These are phyloP conservation scores for Malbranchea cinnamomea DNA, from an alignment of 2,329 filamentous ascomycete species.

Conservation along the genomic window DNA sequence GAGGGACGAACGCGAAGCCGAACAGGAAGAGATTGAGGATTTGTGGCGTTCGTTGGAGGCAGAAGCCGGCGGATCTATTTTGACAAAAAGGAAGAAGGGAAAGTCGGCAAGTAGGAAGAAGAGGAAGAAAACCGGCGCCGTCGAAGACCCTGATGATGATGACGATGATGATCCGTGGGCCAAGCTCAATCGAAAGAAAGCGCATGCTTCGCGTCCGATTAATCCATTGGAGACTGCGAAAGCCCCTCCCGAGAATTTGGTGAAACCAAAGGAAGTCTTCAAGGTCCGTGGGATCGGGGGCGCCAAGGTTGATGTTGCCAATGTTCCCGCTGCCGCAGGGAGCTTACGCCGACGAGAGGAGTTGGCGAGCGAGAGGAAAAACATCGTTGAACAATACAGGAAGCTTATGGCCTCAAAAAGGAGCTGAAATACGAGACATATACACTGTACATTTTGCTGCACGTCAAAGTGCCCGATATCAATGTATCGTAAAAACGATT, in stretches of 20 bases:
- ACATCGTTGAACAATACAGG: conserved; percentile 60
- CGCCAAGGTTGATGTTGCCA: conserved; percentile 50
- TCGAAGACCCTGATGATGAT: conserved; percentile 25
- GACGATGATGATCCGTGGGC: conserved; percentile 66
- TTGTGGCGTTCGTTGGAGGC: conserved; percentile 48
- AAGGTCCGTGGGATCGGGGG: conserved; percentile 42
- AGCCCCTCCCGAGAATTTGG: conserved; percentile 61
- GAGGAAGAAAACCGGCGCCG: conserved; percentile 37
- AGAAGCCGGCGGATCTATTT: conserved; percentile 35
- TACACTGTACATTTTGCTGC: conserved; percentile 4
- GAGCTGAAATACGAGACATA: conserved; percentile 12
- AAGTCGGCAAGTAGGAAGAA: conserved; percentile 46
- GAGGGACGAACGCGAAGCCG: conserved; percentile 49
- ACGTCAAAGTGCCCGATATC: conserved; percentile 2
- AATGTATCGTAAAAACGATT: conserved; percentile 1
- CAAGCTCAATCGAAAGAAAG: conserved; percentile 50
- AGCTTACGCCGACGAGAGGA: conserved; percentile 61
- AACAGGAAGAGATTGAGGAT: conserved; percentile 47
- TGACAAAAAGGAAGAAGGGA: conserved; percentile 38
- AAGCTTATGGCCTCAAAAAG: conserved; percentile 49
- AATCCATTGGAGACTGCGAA: conserved; percentile 43
- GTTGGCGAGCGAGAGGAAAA: conserved; percentile 50
- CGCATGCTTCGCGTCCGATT: conserved; percentile 17
- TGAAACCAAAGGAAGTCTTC: conserved; percentile 46
- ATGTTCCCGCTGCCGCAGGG: conserved; percentile 54